Conservation (phyloP, 1,139 yeast species). For the Diutina ranongensis region DNA sequence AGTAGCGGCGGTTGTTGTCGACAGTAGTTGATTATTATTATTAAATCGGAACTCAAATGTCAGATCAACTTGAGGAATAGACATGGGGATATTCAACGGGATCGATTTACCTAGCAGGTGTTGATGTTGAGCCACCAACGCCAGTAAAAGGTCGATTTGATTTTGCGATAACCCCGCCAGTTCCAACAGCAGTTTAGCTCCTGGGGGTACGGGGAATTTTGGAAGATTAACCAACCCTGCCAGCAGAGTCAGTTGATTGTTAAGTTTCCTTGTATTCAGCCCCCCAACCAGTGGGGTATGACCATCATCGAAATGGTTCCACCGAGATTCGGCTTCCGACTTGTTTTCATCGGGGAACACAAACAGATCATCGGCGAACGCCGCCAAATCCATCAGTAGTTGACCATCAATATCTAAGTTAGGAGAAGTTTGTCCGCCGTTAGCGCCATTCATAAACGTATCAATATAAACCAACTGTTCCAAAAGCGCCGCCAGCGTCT, state of each 20-base stretch:
- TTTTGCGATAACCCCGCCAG: slow-evolving; percentile 56
- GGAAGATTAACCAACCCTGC: slow-evolving; percentile 24
- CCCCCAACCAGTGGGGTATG: not conserved
- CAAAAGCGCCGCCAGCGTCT: slow-evolving; percentile 53
- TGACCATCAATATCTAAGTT: slow-evolving; percentile 52
- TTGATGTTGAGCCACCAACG: slow-evolving; percentile 63
- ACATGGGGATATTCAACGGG: not conserved
- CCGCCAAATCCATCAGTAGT: slow-evolving; percentile 60
- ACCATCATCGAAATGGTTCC: slow-evolving; percentile 1
- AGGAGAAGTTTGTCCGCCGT: slow-evolving; percentile 16
- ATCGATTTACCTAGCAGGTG: slow-evolving; percentile 8
- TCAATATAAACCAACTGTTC: slow-evolving; percentile 73
- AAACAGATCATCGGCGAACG: slow-evolving; percentile 70
- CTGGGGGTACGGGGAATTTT: slow-evolving; percentile 58
- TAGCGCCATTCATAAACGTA: slow-evolving; percentile 37
- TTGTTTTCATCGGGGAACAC: slow-evolving; percentile 70
- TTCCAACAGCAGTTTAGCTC: slow-evolving; percentile 50
- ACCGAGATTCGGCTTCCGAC: not conserved
- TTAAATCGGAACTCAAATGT: not conserved
- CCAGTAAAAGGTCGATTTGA: slow-evolving; percentile 63
- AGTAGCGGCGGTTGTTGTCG: not conserved
- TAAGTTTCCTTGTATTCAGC: not conserved
- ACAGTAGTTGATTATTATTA: not conserved
- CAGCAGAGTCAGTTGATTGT: not conserved
- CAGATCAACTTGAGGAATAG: not conserved